phyloP scores from a whole-genome alignment of 2,329 filamentous ascomycete genomes.

The Talaromyces verruculosus region DNA sequence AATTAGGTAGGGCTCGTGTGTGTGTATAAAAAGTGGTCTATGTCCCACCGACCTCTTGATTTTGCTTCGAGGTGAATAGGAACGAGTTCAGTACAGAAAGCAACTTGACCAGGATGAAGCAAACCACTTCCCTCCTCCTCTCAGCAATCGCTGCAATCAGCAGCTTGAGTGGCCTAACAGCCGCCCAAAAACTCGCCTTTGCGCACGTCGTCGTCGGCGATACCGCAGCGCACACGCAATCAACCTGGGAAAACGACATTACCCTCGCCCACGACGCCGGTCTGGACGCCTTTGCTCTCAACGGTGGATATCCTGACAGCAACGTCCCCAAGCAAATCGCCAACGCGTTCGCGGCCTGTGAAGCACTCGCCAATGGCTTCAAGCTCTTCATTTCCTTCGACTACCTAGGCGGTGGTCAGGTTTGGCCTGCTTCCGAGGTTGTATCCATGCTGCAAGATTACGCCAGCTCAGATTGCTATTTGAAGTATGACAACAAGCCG shows the following conservation, averaged over 20 bases:
- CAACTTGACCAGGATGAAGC: conserved; percentile 15
- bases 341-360: conserved; percentile 32
- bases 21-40: not conserved
- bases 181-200: conserved; percentile 26
- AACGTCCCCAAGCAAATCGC: conserved; percentile 26
- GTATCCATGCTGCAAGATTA: conserved; percentile 29
- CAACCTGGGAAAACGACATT: conserved; percentile 33
- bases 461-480: conserved; percentile 31
- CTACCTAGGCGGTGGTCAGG: conserved; percentile 33
- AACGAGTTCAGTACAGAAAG: not conserved
- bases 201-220: conserved; percentile 34
- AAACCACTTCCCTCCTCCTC: conserved; percentile 12
- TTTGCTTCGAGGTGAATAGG: no score
- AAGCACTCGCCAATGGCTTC: conserved; percentile 29
- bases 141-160: conserved; percentile 11
- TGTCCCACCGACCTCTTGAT: not conserved
- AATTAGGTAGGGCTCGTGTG: not conserved
- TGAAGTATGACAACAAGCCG: conserved; percentile 27
- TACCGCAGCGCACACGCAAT: conserved; percentile 16
- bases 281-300: conserved; percentile 47
- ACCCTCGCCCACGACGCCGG: conserved; percentile 35
- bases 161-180: conserved; percentile 4
- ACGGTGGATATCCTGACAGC: conserved; percentile 33
- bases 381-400: conserved; percentile 42
- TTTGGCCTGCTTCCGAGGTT: conserved; percentile 32